Percentiles rank a stretch among this genome's conserved stretches.
phyloP scores from a whole-genome alignment of 345 rosid species.

The Melaleuca quinquenervia region DNA sequence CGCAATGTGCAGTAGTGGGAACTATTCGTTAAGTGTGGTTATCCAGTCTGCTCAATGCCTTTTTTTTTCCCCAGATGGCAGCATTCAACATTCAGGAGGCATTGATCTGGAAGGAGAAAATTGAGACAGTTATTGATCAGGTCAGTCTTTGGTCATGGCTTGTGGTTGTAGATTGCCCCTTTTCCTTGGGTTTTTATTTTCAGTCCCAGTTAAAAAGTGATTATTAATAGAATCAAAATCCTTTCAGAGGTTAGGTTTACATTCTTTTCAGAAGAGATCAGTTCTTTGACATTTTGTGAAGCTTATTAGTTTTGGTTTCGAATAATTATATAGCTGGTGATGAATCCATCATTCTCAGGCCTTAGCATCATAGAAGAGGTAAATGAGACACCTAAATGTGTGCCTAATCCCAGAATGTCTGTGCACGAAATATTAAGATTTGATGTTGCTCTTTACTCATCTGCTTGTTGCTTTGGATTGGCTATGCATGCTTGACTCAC shows the following conservation, averaged over 20 bases:
- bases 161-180: neutral
- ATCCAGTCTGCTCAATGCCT: conserved; percentile 6
- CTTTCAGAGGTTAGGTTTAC: neutral
- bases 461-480: conserved; percentile 1
- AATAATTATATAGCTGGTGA: neutral
- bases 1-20: neutral
- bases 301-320: neutral
- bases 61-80: conserved; percentile 65
- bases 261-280: neutral
- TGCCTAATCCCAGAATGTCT: neutral
- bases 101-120: conserved; percentile 83
- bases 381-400: neutral
- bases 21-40: neutral
- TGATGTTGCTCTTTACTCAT: neutral
- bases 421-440: neutral
- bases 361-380: neutral
- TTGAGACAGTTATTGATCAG: conserved; percentile 91
- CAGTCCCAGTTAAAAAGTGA: neutral
- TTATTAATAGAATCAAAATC: neutral
- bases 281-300: neutral
- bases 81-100: conserved; percentile 99
- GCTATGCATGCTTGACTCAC: neutral
- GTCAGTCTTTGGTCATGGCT: conserved; percentile 20
- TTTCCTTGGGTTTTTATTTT: neutral
- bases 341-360: neutral